Conservation (phyloP, 2,329 filamentous ascomycete genomes). For the Pseudocercospora fuligena region DNA sequence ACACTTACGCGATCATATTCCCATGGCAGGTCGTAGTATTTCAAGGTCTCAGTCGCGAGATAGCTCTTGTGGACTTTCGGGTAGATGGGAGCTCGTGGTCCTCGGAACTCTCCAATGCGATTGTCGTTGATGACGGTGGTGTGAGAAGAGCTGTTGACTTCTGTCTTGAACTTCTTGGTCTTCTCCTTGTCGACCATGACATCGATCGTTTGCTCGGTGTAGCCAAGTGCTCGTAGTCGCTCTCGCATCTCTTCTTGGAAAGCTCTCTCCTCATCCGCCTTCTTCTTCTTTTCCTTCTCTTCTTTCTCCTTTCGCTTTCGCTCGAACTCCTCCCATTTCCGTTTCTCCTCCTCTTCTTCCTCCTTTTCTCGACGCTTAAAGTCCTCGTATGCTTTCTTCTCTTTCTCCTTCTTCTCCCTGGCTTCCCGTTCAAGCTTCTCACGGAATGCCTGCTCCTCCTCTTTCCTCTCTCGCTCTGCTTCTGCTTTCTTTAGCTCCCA, state of each 20-base stretch:
- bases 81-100: slow-evolving; percentile 46
- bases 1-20: slow-evolving; percentile 54
- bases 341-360: slow-evolving; percentile 47
- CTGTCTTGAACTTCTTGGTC: slow-evolving; percentile 41
- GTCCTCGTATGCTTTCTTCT: slow-evolving; percentile 39
- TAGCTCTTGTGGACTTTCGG: slow-evolving; percentile 54
- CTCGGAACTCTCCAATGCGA: slow-evolving; percentile 18
- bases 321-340: slow-evolving; percentile 54
- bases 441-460: slow-evolving; percentile 47
- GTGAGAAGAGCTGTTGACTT: slow-evolving; percentile 23
- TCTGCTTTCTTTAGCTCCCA: slow-evolving; percentile 46
- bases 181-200: slow-evolving; percentile 54
- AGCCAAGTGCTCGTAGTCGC: slow-evolving; percentile 50
- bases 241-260: slow-evolving; percentile 54
- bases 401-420: slow-evolving; percentile 42
- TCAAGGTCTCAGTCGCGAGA: slow-evolving; percentile 52
- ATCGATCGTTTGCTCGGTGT: slow-evolving; percentile 54
- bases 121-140: slow-evolving; percentile 20
- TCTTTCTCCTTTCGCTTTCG: slow-evolving; percentile 72
- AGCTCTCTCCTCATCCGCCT: slow-evolving; percentile 42
- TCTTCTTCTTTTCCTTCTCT: slow-evolving; percentile 39
- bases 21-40: slow-evolving; percentile 55
- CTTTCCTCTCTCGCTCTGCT: slow-evolving; percentile 41
- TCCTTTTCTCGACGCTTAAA: slow-evolving; percentile 36
- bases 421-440: slow-evolving; percentile 47